Conservation (phyloP, 2,329 filamentous ascomycete species). For the Monilinia polystroma region DNA sequence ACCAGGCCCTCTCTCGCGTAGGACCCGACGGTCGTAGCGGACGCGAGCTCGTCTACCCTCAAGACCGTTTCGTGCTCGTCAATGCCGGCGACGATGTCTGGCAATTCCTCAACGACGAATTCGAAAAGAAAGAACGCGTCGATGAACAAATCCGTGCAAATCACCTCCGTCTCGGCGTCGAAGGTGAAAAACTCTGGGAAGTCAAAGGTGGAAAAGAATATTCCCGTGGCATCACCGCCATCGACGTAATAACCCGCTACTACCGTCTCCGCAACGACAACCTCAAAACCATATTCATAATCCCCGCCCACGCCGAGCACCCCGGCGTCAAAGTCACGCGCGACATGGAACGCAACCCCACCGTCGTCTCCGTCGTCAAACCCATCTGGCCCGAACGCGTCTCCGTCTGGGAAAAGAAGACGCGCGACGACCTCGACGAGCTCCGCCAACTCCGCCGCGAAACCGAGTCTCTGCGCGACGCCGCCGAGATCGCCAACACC, state of each 20-base stretch:
- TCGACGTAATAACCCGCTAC: slow-evolving; percentile 53
- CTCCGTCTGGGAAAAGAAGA: slow-evolving; percentile 34
- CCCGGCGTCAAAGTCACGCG: slow-evolving; percentile 47
- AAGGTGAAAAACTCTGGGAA: slow-evolving; percentile 42
- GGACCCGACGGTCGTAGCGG: slow-evolving; percentile 51
- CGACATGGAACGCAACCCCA: slow-evolving; percentile 49
- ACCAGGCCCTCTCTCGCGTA: slow-evolving; percentile 52
- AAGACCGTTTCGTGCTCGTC: slow-evolving; percentile 56
- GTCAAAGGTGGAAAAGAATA: slow-evolving; percentile 29
- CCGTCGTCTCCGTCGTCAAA: slow-evolving; percentile 38
- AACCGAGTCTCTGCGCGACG: background rate
- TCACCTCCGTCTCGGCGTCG: slow-evolving; percentile 43
- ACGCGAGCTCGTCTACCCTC: slow-evolving; percentile 53
- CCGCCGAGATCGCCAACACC: slow-evolving; percentile 9
- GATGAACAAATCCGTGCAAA: slow-evolving; percentile 45
- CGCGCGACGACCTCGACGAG: slow-evolving; percentile 30
- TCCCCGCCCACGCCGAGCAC: slow-evolving; percentile 51
- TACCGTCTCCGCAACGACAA: slow-evolving; percentile 48
- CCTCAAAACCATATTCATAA: slow-evolving; percentile 51
- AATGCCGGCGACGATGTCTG: slow-evolving; percentile 55
- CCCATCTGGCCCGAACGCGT: slow-evolving; percentile 36
- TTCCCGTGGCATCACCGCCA: slow-evolving; percentile 46
- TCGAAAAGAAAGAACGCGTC: slow-evolving; percentile 41
- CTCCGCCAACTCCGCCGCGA: slow-evolving; percentile 22
- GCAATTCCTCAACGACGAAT: slow-evolving; percentile 46